Conservation (phyloP, 2,329 filamentous ascomycete genomes). For the Ceratocystis smalleyi region DNA sequence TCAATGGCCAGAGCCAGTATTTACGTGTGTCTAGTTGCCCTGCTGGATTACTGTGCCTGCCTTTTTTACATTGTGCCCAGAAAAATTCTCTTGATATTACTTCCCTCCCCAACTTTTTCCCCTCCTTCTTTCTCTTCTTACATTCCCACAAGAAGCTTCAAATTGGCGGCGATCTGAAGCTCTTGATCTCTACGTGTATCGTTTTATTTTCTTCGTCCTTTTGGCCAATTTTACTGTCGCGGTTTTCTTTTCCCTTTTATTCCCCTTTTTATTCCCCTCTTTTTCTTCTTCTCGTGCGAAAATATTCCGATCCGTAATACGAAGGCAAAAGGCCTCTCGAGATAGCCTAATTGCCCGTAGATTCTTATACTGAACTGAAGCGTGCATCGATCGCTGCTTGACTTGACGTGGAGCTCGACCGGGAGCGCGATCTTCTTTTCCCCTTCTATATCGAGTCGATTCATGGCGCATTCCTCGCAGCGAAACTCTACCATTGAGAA, state of each 20-base stretch:
- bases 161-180: background rate
- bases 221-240: background rate
- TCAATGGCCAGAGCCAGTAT: background rate
- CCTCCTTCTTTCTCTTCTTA: background rate
- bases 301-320: background rate
- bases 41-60: background rate
- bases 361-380: background rate
- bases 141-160: background rate
- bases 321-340: background rate
- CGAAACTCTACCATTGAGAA: too few species aligned
- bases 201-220: background rate
- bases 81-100: background rate
- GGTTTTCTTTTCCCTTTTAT: background rate
- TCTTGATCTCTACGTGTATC: background rate
- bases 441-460: too few species aligned
- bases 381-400: background rate
- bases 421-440: too few species aligned
- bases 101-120: background rate
- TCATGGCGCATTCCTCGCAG: too few species aligned
- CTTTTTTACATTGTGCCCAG: background rate
- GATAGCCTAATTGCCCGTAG: too few species aligned
- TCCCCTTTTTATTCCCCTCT: background rate
- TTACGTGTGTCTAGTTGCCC: background rate
- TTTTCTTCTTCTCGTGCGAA: conserved; percentile 1
- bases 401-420: background rate